Evolutionary conservation across 192 early-diverging fungal genomes (phyloP).

Genomic region (Haplosporangium gracile): DNA sequence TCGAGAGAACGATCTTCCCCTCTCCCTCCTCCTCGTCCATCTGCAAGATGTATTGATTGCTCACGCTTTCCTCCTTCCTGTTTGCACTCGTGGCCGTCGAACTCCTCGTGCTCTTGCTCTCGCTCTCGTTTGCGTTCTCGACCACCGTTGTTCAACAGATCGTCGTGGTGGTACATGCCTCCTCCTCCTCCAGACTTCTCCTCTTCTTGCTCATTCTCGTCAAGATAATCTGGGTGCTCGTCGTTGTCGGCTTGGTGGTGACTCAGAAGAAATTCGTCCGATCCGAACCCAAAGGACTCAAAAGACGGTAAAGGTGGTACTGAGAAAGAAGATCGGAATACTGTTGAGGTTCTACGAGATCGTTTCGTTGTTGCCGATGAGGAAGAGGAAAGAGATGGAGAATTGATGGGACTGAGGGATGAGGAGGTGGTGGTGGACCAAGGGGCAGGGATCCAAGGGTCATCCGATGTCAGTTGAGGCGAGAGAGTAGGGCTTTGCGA

Average conservation of each 20-base stretch:
- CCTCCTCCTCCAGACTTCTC: not conserved
- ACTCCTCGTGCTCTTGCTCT: not conserved
- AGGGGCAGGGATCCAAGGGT: not conserved
- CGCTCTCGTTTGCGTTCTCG: not conserved
- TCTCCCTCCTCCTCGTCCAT: not conserved
- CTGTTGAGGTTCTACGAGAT: constrained; percentile 19
- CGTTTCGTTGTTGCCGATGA: not conserved
- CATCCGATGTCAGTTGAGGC: not conserved
- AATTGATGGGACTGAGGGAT: not conserved
- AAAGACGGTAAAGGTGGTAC: constrained; percentile 13
- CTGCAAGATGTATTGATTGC: not conserved
- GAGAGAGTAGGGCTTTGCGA: not conserved
- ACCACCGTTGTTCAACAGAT: not conserved
- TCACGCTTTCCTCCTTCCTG: not conserved
- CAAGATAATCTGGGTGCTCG: not conserved
- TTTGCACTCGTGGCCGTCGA: not conserved
- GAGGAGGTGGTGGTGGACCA: not conserved
- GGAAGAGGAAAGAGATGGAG: not conserved
- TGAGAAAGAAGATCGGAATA: constrained; percentile 36
- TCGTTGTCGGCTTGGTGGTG: not conserved
- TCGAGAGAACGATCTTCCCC: not conserved
- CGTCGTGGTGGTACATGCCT: not conserved
- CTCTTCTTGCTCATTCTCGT: not conserved
- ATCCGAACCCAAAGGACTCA: constrained; percentile 29
- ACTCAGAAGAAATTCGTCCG: constrained; percentile 26